These are phyloP conservation scores for Onygenales sp. DNA, from an alignment of 2,329 filamentous ascomycete genomes.

Conservation along the genomic window DNA sequence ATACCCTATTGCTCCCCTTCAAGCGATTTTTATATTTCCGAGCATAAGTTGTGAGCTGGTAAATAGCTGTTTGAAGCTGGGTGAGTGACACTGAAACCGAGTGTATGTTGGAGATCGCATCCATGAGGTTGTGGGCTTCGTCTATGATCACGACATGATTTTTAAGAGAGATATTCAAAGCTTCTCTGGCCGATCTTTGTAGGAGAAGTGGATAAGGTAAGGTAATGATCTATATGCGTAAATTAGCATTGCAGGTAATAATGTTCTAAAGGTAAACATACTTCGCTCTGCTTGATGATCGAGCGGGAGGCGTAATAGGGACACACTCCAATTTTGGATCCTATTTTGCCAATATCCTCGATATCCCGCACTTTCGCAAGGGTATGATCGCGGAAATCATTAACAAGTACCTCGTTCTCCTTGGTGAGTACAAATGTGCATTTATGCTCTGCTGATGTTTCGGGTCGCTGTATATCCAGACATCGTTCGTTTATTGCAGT, in stretches of 20 bases:
- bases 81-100: conserved; percentile 64
- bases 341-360: conserved; percentile 73
- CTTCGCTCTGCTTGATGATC: conserved; percentile 70
- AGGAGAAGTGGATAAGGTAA: conserved; percentile 85
- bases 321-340: conserved; percentile 70
- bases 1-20: conserved; percentile 83
- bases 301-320: conserved; percentile 93
- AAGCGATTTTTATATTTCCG: conserved; percentile 80
- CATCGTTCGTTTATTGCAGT: conserved; percentile 91
- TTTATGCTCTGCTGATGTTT: conserved; percentile 50
- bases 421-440: conserved; percentile 73
- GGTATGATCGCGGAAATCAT: conserved; percentile 76
- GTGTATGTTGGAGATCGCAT: conserved; percentile 80
- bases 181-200: conserved; percentile 78
- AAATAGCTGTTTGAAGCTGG: conserved; percentile 63
- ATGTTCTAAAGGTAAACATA: conserved; percentile 18
- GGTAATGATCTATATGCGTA: conserved; percentile 58
- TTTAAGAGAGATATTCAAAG: conserved; percentile 75
- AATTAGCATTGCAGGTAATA: conserved; percentile 7
- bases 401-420: conserved; percentile 59
- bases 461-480: conserved; percentile 74
- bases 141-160: conserved; percentile 90
- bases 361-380: conserved; percentile 85
- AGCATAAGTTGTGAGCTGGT: conserved; percentile 72
- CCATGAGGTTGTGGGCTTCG: conserved; percentile 96